A percentile compares a stretch with the other conserved stretches of the same genome.
These are phyloP conservation scores for Eragrostis tef DNA, from an alignment of 202 grass and related monocot genomes.

Conservation along the genomic window DNA sequence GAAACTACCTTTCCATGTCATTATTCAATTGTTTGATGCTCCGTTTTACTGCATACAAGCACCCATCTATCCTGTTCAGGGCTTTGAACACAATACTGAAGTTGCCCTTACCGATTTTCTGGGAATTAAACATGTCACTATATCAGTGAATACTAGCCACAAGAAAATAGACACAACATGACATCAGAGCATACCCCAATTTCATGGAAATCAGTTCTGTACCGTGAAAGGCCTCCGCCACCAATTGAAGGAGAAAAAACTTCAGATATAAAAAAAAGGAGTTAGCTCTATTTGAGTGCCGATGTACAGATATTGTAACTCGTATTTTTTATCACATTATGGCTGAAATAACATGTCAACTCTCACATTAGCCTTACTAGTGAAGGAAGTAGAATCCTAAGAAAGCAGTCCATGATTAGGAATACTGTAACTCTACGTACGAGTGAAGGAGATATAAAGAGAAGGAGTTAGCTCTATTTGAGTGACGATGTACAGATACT, in stretches of 20 bases:
- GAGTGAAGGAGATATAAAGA: not conserved
- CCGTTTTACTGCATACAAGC: constrained; percentile 91
- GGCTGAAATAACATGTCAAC: not conserved
- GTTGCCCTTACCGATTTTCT: constrained; percentile 95
- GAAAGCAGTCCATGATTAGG: not conserved
- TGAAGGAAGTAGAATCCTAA: not conserved
- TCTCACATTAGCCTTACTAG: not conserved
- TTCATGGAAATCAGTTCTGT: constrained; percentile 91
- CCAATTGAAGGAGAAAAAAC: constrained; percentile 70
- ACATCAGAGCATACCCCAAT: constrained; percentile 57
- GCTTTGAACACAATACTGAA: constrained; percentile 94
- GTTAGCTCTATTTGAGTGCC: not conserved
- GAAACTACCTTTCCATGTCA: constrained; percentile 83
- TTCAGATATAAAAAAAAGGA: constrained; percentile 24
- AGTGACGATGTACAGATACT: not conserved
- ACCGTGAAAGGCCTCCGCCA: constrained; percentile 77
- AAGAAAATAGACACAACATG: not conserved
- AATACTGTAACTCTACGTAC: not conserved
- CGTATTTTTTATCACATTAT: not conserved
- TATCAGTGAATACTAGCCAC: constrained; percentile 32
- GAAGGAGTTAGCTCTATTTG: not conserved
- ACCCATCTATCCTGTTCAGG: constrained; percentile 96
- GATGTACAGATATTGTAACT: not conserved
- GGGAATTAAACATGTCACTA: constrained; percentile 38
- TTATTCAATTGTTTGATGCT: constrained; percentile 76